Conservation (phyloP, 2,329 filamentous ascomycete species). For the Talaromyces marneffei region DNA sequence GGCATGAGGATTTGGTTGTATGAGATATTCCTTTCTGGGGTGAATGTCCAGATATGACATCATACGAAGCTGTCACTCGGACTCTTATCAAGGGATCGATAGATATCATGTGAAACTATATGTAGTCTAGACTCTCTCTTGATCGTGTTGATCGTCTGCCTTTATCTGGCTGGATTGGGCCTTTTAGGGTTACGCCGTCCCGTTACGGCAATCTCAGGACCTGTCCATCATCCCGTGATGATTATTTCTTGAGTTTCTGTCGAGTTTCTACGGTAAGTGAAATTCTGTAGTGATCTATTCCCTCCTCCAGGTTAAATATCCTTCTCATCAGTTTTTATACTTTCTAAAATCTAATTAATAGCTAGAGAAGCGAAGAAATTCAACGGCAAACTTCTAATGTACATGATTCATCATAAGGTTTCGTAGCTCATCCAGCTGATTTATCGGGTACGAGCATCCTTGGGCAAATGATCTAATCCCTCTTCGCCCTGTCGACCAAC, state of each 20-base stretch:
- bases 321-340: background rate
- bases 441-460: constrained; percentile 53
- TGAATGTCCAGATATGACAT: constrained; percentile 6
- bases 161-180: background rate
- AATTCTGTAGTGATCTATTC: too few relatives aligned
- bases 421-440: constrained; percentile 26
- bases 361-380: background rate
- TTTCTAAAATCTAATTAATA: background rate
- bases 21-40: background rate
- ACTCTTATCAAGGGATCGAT: background rate
- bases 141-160: background rate
- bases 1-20: background rate
- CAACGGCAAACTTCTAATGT: constrained; percentile 4
- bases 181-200: background rate
- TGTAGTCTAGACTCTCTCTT: background rate
- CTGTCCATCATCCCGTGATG: background rate
- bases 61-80: background rate
- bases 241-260: too few relatives aligned
- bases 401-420: background rate
- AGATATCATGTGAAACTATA: background rate
- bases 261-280: too few relatives aligned
- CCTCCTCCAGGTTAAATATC: too few relatives aligned
- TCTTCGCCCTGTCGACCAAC: constrained; percentile 61
- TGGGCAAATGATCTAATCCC: constrained; percentile 50
- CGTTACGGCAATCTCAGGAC: background rate